Percentiles rank a stretch among this genome's conserved stretches.
These are phyloP conservation scores for Scalesia atractyloides DNA, from an alignment of 129 eudicot genomes.

Conservation along the genomic window DNA sequence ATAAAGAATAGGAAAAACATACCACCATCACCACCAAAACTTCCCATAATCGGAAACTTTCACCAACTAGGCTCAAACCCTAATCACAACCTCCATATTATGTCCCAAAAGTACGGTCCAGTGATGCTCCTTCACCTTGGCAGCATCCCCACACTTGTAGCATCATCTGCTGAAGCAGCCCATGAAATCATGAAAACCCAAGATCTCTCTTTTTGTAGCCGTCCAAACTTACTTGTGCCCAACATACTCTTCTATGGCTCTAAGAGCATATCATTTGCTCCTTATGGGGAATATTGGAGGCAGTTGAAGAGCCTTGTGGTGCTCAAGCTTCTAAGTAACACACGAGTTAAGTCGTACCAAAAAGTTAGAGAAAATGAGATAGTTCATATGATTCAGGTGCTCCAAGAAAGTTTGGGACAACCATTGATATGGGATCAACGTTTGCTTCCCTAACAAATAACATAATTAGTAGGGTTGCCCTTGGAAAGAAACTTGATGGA, in stretches of 20 bases:
- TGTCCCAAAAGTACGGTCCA: background rate
- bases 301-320: constrained; percentile 5
- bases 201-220: background rate
- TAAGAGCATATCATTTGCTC: background rate
- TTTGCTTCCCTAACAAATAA: background rate
- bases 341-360: constrained; percentile 5
- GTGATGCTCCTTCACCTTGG: constrained; percentile 7
- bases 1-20: background rate
- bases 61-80: constrained; percentile 5
- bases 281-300: constrained; percentile 4
- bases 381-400: background rate
- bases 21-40: constrained; percentile 1
- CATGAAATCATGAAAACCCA: constrained; percentile 8
- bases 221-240: background rate
- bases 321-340: constrained; percentile 1
- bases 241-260: background rate
- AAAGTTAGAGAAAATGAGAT: constrained; percentile 1
- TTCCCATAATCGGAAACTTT: constrained; percentile 1
- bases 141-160: constrained; percentile 8
- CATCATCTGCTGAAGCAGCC: constrained; percentile 9
- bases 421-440: background rate
- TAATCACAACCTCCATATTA: background rate
- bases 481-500: background rate
- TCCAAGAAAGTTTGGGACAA: background rate
- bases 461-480: background rate